These are phyloP conservation scores for Leccinum broughii DNA, from an alignment of 768 basidiomycete species.

Conservation along the genomic window DNA sequence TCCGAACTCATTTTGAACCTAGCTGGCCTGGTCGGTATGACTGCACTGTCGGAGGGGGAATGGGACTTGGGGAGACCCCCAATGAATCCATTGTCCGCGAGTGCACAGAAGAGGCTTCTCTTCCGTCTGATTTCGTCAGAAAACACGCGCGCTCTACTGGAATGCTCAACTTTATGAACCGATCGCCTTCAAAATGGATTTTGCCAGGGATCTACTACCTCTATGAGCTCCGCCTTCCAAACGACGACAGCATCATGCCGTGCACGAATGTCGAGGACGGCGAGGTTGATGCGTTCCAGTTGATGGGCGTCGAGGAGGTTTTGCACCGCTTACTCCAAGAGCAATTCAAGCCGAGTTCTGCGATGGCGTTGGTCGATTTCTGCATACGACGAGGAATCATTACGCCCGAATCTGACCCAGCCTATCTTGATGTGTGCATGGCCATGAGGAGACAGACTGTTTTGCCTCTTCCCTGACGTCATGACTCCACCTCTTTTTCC, in stretches of 20 bases:
- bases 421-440: constrained; percentile 28
- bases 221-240: constrained; percentile 43
- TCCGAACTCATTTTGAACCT: neutral
- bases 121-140: constrained; percentile 38
- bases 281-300: constrained; percentile 43
- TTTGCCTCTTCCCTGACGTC: constrained; percentile 23
- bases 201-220: constrained; percentile 48
- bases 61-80: constrained; percentile 41
- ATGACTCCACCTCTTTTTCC: neutral
- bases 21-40: constrained; percentile 40
- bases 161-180: constrained; percentile 42
- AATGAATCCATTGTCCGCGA: constrained; percentile 41
- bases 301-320: constrained; percentile 37
- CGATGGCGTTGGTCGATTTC: constrained; percentile 44
- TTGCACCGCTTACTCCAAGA: constrained; percentile 36
- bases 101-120: constrained; percentile 44
- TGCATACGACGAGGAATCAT: constrained; percentile 38
- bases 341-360: constrained; percentile 45
- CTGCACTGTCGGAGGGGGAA: constrained; percentile 46
- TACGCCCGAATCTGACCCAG: constrained; percentile 25
- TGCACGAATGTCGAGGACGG: constrained; percentile 39
- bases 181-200: constrained; percentile 43
- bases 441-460: constrained; percentile 18
- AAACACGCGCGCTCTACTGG: constrained; percentile 36
- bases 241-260: constrained; percentile 35